A percentile compares a stretch with the other conserved stretches of the same genome.
Conservation (phyloP, 2,329 filamentous ascomycete genomes). For the Arachnopeziza araneosa region DNA sequence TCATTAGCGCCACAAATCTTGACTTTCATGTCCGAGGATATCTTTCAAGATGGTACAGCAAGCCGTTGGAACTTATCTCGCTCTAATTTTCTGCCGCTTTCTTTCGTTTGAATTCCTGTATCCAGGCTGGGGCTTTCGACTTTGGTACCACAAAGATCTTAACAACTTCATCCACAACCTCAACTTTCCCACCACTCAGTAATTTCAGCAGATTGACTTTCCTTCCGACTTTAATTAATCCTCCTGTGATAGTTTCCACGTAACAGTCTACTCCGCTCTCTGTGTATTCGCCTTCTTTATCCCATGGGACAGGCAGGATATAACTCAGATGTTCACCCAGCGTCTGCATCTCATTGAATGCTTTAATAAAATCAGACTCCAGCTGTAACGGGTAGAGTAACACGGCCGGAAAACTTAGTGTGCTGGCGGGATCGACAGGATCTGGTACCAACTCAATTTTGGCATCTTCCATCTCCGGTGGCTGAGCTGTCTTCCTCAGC, state of each 20-base stretch:
- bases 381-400: conserved; percentile 78
- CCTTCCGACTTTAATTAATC: conserved; percentile 84
- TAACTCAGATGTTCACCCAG: conserved; percentile 76
- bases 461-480: conserved; percentile 87
- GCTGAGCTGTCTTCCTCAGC: conserved; percentile 59
- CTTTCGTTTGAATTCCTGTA: conserved; percentile 77
- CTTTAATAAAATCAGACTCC: conserved; percentile 88
- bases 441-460: conserved; percentile 64
- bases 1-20: too few relatives aligned
- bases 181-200: conserved; percentile 69
- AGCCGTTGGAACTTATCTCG: too few relatives aligned
- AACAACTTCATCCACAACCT: conserved; percentile 82
- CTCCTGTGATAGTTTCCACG: conserved; percentile 75
- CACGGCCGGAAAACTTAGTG: conserved; percentile 70
- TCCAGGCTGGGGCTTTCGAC: conserved; percentile 64
- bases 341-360: conserved; percentile 70
- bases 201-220: conserved; percentile 73
- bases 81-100: conserved; percentile 45
- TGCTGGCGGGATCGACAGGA: conserved; percentile 65
- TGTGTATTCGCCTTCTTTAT: conserved; percentile 61
- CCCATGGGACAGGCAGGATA: conserved; percentile 87
- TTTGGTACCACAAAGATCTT: conserved; percentile 78
- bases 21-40: too few relatives aligned
- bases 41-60: too few relatives aligned
- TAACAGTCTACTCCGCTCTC: conserved; percentile 71